phyloP scores from a whole-genome alignment of 352 stramenopile genomes.

The Phytophthora pseudosyringae region DNA sequence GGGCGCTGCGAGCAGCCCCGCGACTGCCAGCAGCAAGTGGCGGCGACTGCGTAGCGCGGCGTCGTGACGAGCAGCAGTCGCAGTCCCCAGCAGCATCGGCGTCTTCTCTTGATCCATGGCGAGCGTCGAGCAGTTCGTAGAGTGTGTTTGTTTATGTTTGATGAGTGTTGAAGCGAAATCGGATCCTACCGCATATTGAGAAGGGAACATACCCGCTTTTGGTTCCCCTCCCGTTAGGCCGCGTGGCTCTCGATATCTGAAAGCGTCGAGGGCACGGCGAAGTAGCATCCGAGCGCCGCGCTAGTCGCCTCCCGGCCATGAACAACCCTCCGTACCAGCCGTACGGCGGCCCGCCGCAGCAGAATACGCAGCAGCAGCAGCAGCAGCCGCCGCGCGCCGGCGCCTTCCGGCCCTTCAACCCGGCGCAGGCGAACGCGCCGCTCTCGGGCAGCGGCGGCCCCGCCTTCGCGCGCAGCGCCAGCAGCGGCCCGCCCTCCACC shows the following conservation, averaged over 20 bases:
- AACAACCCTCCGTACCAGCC: conserved; percentile 60
- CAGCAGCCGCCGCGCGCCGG: conserved; percentile 41
- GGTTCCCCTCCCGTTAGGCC: conserved; percentile 6
- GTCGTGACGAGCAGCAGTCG: neutral
- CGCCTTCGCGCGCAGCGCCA: conserved; percentile 28
- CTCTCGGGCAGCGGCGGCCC: conserved; percentile 38
- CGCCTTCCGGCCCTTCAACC: conserved; percentile 77
- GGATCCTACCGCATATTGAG: no score
- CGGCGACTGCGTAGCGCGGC: conserved; percentile 3
- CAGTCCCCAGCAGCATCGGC: conserved; percentile 20
- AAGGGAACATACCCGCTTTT: no score
- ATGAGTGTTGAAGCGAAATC: conserved; percentile 15
- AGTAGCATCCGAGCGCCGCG: conserved; percentile 3
- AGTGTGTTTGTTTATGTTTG: neutral
- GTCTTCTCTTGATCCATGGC: conserved; percentile 33
- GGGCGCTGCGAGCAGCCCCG: conserved; percentile 25
- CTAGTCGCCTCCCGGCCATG: conserved; percentile 24
- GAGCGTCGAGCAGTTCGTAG: neutral
- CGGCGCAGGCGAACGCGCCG: conserved; percentile 49
- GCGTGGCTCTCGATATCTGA: conserved; percentile 37
- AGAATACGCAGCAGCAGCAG: conserved; percentile 34
- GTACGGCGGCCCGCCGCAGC: conserved; percentile 50
- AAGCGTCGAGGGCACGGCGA: conserved; percentile 11
- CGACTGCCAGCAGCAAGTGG: conserved; percentile 25
- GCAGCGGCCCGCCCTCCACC: conserved; percentile 27